Conservation (phyloP, 2,329 filamentous ascomycete genomes). For the Xylaria hypoxylon region DNA sequence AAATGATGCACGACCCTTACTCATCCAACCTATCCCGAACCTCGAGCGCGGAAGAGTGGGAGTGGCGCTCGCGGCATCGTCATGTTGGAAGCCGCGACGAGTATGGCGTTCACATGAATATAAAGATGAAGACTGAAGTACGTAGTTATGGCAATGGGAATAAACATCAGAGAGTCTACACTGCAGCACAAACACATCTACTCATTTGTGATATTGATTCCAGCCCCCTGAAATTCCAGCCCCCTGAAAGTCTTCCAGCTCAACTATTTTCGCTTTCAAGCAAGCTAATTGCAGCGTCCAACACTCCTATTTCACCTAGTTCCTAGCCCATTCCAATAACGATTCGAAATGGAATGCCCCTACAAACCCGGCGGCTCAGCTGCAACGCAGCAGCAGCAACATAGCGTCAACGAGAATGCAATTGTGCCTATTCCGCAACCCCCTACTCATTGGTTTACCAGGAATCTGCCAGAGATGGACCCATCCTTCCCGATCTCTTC, state of each 20-base stretch:
- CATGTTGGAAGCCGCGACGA: not conserved
- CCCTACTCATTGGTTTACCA: slow-evolving; percentile 31
- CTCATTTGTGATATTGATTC: not conserved
- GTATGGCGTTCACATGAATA: not conserved
- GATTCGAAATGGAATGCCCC: slow-evolving; percentile 24
- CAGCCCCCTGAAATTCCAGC: not conserved
- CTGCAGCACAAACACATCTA: not conserved
- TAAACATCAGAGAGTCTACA: not conserved
- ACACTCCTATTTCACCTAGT: no score
- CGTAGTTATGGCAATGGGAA: not conserved
- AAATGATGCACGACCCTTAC: slow-evolving; percentile 28
- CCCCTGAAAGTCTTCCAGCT: not conserved
- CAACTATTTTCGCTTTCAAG: not conserved
- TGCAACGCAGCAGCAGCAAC: slow-evolving; percentile 18
- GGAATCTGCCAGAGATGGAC: slow-evolving; percentile 32
- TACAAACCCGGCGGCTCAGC: slow-evolving; percentile 20
- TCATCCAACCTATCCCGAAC: slow-evolving; percentile 8
- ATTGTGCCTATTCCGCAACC: slow-evolving; percentile 33
- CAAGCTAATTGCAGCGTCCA: not conserved
- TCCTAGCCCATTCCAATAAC: not conserved
- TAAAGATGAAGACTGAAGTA: slow-evolving; percentile 17
- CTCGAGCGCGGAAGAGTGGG: slow-evolving; percentile 15
- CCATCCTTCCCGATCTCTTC: slow-evolving; percentile 25
- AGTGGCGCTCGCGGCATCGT: slow-evolving; percentile 4
- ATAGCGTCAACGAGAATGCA: slow-evolving; percentile 12